Base-by-base conservation (phyloP, 1,139 yeast genomes). In the Yamadazyma sp. region DNA sequence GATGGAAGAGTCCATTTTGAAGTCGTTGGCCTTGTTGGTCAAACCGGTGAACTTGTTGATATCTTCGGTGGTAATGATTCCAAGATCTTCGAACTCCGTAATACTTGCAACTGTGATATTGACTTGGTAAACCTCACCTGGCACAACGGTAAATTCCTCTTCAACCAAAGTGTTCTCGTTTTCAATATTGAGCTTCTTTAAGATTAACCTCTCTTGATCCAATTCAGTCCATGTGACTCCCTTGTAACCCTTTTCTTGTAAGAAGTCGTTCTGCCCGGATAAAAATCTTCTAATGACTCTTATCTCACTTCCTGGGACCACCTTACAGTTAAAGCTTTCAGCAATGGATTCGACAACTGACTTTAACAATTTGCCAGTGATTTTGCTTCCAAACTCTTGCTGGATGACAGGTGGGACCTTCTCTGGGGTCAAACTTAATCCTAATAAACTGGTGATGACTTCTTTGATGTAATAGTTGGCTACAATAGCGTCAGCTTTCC, bases 261-360 rank as follows among this genome's bases (percentile, higher is more conserved):
- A 95, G 43, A 87, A 75, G 55, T 87, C 95, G 45, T 91, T 84
- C 70, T 92, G 98, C 39, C 98, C 98, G 24, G 96, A 95, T 58
- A 92, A 78, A 57, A 91, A 92, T 58, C 98, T 79, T 70, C 96
- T 80, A 45, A 91, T 75, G 61, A 96, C 78, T 67, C 98, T 83
- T 31, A 92, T 86, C 59, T 88, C 83, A 31, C 96, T 86, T 0
- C 96, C 96, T 32, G 98, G 98, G 31, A 86, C 87, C 44, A 92
- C 88, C 40, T 74, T 73, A 70, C 96, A 88, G 61, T 84, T 80
- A 68, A 82, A 92, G 2, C 85, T 73, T 45, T 75, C 75, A 17
- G 96, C 98, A 55, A 92, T 75, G 17, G 81, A 73, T 58, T 92
- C 95, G 18, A 89, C 97, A 37, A 89, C 66, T 26, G 69, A 61